Base-by-base conservation (phyloP, 106 monocot species). In the Dioscorea dumetorum region DNA sequence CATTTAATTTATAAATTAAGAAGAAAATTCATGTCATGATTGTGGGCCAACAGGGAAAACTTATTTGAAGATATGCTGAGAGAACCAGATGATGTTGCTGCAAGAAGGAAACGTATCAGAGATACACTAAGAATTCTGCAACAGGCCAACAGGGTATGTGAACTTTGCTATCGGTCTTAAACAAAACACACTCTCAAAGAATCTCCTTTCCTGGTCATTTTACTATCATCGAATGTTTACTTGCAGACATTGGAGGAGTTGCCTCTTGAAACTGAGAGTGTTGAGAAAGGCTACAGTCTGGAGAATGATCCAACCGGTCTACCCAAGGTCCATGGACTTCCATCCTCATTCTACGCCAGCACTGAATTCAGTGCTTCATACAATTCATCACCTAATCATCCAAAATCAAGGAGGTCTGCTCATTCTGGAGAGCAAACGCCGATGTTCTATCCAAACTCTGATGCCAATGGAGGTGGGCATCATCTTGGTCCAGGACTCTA, bases 161-260 rank as follows among this genome's bases (percentile, higher is more conserved):
- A 49, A 4, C 14, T 18, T 28, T 28, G 28, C 28, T 28, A 28
- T 28, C 3, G 28, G 28, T 28, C 1, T 28, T 3, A 28, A 28
- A n/a, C n/a, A n/a, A 28, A 28, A 28, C 19, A 18, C 33, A 21
- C 34, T 6, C 64, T 18, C 3, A 19, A 41, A 8, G 8, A 2
- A 48, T 22, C 6, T 58, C 24, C 48, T 12, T 48, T 62, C 48
- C 10, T 67, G 1, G 0, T 21, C 56, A 18, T 13, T 15, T 65
- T 23, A 49, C 20, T 13, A 33, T 50, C 48, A 23, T 60, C 56
- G 32, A 14, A 24, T 22, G 21, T 66, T n/a, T 23, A 16, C 59
- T 16, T 8, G 31, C 60, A 97, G 95, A 91, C 91, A 41, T 70
- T 91, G 74, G 91, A 97, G 61, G 91, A 97, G 69, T 74, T 97